These are phyloP conservation scores for Eutrema salsugineum DNA, from an alignment of 441 rosid species.

Conservation along the genomic window DNA sequence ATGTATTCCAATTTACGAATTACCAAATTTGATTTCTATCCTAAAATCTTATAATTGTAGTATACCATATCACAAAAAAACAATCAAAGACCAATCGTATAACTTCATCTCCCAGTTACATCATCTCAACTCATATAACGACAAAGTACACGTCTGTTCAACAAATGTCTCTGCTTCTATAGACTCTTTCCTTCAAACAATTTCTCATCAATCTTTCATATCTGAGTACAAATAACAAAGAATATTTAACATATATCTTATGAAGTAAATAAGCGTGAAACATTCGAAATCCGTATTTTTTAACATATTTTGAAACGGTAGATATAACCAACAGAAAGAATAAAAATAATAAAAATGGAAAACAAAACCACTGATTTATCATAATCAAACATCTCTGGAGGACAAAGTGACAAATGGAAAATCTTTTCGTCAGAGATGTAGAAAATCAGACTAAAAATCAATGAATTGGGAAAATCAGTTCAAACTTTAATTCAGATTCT, in stretches of 20 bases:
- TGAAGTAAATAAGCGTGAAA: not conserved
- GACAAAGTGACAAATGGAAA: conserved; percentile 10
- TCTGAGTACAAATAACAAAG: not conserved
- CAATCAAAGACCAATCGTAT: too few species aligned
- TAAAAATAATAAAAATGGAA: not conserved
- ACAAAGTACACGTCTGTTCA: too few species aligned
- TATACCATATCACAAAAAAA: too few species aligned
- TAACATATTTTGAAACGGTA: not conserved
- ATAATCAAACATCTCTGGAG: conserved; percentile 1
- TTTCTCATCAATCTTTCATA: not conserved
- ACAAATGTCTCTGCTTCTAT: too few species aligned
- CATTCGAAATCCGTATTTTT: not conserved
- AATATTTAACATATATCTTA: not conserved
- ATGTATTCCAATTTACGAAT: not conserved
- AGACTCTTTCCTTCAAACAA: too few species aligned
- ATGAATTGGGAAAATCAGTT: not conserved
- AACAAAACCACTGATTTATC: conserved; percentile 11
- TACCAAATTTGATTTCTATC: not conserved
- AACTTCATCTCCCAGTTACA: too few species aligned
- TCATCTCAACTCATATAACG: too few species aligned
- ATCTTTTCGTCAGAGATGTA: conserved; percentile 1
- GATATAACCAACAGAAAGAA: not conserved
- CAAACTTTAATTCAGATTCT: conserved; percentile 3
- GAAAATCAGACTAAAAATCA: not conserved
- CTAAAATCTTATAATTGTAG: too few species aligned